These are phyloP conservation scores for Ogataea populi-albae DNA, from an alignment of 805 yeast genomes.

Conservation along the genomic window DNA sequence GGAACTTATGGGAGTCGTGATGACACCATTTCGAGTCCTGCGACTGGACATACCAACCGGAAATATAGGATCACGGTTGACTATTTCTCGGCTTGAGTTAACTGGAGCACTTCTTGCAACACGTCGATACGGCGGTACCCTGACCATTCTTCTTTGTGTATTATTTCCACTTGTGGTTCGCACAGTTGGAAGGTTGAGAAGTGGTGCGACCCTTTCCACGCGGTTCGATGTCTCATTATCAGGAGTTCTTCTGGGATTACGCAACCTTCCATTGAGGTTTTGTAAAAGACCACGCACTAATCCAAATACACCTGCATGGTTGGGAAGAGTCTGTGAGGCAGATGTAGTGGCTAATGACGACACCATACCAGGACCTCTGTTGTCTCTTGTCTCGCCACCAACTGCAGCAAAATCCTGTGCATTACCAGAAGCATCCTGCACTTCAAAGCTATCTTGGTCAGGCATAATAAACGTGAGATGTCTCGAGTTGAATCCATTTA, in stretches of 20 bases:
- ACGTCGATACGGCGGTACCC: slow-evolving; percentile 6
- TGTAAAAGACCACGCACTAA: slow-evolving; percentile 24
- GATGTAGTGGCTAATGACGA: slow-evolving; percentile 4
- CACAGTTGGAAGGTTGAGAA: too few species aligned
- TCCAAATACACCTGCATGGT: slow-evolving; percentile 22
- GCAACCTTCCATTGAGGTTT: slow-evolving; percentile 23
- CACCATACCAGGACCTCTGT: too few species aligned
- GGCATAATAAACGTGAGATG: slow-evolving; percentile 32
- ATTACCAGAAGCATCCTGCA: not conserved
- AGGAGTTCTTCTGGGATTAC: slow-evolving; percentile 18
- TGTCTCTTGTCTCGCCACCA: slow-evolving; percentile 2
- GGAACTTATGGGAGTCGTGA: slow-evolving; percentile 27
- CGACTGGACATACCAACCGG: slow-evolving; percentile 50
- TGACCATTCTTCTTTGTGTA: slow-evolving; percentile 1
- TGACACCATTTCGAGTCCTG: slow-evolving; percentile 44
- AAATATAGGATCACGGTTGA: slow-evolving; percentile 32
- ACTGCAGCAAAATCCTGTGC: too few species aligned
- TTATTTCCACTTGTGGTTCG: not conserved
- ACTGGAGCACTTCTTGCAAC: slow-evolving; percentile 8
- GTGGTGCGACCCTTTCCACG: slow-evolving; percentile 5
- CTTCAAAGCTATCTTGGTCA: slow-evolving; percentile 20
- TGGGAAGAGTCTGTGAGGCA: slow-evolving; percentile 1
- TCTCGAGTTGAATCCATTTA: slow-evolving; percentile 31
- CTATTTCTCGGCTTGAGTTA: slow-evolving; percentile 11
- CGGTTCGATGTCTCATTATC: slow-evolving; percentile 8